These are phyloP conservation scores for Lactarius hatsudake DNA, from an alignment of 768 basidiomycete genomes.

Conservation along the genomic window DNA sequence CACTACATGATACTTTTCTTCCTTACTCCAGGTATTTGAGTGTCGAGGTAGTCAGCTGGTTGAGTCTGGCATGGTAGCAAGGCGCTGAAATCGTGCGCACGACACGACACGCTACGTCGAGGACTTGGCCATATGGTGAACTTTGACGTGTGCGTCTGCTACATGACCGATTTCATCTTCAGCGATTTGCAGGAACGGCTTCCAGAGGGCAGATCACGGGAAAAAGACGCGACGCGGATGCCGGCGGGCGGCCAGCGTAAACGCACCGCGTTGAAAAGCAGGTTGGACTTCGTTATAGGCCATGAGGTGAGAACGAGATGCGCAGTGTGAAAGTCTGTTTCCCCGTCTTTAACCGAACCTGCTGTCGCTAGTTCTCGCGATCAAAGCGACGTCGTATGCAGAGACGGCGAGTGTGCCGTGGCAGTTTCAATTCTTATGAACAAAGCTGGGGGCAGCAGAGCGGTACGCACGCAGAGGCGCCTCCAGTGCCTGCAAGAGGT, in stretches of 20 bases:
- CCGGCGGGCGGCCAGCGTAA: slow-evolving; percentile 34
- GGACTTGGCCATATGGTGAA: slow-evolving; percentile 34
- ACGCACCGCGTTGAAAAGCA: slow-evolving; percentile 36
- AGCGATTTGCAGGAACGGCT: slow-evolving; percentile 41
- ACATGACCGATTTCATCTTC: slow-evolving; percentile 35
- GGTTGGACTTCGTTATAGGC: slow-evolving; percentile 35
- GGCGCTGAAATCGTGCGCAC: background rate
- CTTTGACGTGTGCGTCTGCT: slow-evolving; percentile 38
- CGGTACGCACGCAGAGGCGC: slow-evolving; percentile 40
- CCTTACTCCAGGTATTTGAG: too few relatives aligned
- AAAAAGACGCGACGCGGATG: slow-evolving; percentile 41
- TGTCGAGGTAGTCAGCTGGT: background rate
- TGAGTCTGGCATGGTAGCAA: background rate
- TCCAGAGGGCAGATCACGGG: slow-evolving; percentile 36
- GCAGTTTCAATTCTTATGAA: background rate
- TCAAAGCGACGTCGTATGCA: slow-evolving; percentile 37
- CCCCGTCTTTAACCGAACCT: slow-evolving; percentile 35
- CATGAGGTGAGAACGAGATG: slow-evolving; percentile 24
- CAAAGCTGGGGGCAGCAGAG: background rate
- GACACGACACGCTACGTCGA: slow-evolving; percentile 30
- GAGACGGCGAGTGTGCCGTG: slow-evolving; percentile 32
- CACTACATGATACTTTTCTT: background rate
- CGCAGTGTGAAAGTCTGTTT: slow-evolving; percentile 26
- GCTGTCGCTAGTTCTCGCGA: slow-evolving; percentile 33
- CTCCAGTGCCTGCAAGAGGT: slow-evolving; percentile 37